phyloP scores from a whole-genome alignment of 2,329 filamentous ascomycete genomes.

The Biscogniauxia marginata region DNA sequence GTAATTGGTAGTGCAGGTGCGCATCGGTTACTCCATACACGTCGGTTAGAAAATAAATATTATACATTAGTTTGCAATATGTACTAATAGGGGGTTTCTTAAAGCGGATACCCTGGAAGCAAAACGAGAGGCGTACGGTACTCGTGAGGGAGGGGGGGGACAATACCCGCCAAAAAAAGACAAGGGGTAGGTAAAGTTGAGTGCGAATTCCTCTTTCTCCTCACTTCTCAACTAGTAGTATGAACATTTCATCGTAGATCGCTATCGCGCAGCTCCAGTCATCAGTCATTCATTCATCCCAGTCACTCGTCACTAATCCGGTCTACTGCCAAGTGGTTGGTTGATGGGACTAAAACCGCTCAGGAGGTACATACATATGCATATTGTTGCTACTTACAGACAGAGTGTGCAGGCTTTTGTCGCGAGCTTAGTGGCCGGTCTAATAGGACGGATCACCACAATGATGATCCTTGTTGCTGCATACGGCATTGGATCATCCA shows the following conservation, averaged over 20 bases:
- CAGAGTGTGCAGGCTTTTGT: not conserved
- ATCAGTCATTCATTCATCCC: no score
- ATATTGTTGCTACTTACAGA: not conserved
- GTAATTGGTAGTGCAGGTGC: no score
- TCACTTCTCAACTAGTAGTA: no score
- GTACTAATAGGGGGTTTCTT: not conserved
- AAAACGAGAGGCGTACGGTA: conserved; percentile 1
- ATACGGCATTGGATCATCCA: not conserved
- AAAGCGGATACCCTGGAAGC: conserved; percentile 1
- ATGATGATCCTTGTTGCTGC: not conserved
- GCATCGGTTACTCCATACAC: not conserved
- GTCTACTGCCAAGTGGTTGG: not conserved
- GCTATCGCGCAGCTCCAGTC: no score
- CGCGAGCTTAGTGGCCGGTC: not conserved
- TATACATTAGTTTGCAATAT: not conserved
- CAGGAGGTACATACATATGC: not conserved
- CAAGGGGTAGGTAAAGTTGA: no score
- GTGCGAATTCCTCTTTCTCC: no score
- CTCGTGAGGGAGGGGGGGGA: not conserved
- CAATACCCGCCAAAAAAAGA: no score
- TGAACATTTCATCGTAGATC: no score
- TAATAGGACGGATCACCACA: no score
- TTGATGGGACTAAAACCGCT: not conserved
- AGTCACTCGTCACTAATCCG: not conserved
- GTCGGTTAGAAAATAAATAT: not conserved